phyloP scores from a whole-genome alignment of 441 rosid genomes.

The Corymbia citriodora region DNA sequence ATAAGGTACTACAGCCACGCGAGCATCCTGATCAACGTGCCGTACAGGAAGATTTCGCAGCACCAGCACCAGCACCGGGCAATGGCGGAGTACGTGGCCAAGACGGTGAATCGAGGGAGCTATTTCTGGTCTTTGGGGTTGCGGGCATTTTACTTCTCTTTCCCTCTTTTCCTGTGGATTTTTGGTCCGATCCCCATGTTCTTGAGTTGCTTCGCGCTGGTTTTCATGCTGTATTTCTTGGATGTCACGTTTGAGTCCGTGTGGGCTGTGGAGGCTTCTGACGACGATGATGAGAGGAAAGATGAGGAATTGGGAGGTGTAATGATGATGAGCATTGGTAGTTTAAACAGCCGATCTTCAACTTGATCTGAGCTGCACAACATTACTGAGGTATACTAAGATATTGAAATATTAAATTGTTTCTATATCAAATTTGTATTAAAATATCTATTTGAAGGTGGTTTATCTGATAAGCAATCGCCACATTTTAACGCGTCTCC shows the following conservation, averaged over 20 bases:
- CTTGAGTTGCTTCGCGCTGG: constrained; percentile 44
- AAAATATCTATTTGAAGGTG: neutral
- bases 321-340: neutral
- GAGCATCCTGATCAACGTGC: constrained; percentile 83
- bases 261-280: constrained; percentile 23
- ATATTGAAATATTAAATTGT: neutral
- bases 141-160: constrained; percentile 82
- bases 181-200: constrained; percentile 91
- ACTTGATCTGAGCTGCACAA: neutral
- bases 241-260: constrained; percentile 46
- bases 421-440: neutral
- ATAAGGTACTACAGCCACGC: constrained; percentile 91
- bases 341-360: neutral
- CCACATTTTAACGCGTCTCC: neutral
- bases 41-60: constrained; percentile 41
- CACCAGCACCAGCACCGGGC: constrained; percentile 22
- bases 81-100: constrained; percentile 59
- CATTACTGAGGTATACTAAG: neutral
- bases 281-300: constrained; percentile 7
- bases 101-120: constrained; percentile 67
- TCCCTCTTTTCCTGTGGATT: constrained; percentile 84
- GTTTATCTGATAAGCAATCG: neutral
- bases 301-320: constrained; percentile 23
- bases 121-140: constrained; percentile 89
- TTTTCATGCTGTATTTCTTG: constrained; percentile 55